Base-by-base conservation (phyloP, 352 stramenopile species). In the Blastocystis sp. region DNA sequence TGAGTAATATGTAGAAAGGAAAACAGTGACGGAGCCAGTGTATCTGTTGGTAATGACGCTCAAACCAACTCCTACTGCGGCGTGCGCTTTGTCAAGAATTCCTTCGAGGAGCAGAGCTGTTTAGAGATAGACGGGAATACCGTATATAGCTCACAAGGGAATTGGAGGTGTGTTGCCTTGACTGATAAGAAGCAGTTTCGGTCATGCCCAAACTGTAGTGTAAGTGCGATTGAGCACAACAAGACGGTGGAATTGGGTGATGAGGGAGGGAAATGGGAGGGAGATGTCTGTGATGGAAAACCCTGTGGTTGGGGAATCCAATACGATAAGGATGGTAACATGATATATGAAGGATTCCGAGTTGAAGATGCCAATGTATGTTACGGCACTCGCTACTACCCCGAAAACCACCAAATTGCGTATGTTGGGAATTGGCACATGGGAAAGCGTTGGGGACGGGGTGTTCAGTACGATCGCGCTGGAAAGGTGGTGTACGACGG, bases 321-420 rank as follows among this genome's bases (percentile, higher is more conserved):
- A 23, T 74, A 74, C 64, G 40, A n/a, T 45, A 0, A n/a, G 2
- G 2, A 74, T 45, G 19, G 43, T 1, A 3, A 41, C 11, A 28
- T 74, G 17, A 1, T 41, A 0, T 74, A 74, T 45, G 23, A 41
- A 48, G 64, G 64, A 7, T 74, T 74, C 43, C 64, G 23, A n/a
- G n/a, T n/a, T n/a, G n/a, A n/a, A n/a, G n/a, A n/a, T n/a, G 19
- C 21, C 14, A 74, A 74, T 17, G 2, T 1, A 0, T 9, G 19
- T 45, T 74, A 74, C 19, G 64, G 64, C 9, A 4, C 9, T n/a
- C n/a, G 43, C 9, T 74, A 74, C 40, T 74, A 74, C 64, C 9
- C 64, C 4, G 64, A 74, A 0, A 56, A 7, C 48, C 48, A 7
- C 48, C 5, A 14, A 56, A 56, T 56, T 14, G 48, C 5, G 14